Base-by-base conservation (phyloP, 2,329 filamentous ascomycete genomes). In the Clonostachys byssicola region DNA sequence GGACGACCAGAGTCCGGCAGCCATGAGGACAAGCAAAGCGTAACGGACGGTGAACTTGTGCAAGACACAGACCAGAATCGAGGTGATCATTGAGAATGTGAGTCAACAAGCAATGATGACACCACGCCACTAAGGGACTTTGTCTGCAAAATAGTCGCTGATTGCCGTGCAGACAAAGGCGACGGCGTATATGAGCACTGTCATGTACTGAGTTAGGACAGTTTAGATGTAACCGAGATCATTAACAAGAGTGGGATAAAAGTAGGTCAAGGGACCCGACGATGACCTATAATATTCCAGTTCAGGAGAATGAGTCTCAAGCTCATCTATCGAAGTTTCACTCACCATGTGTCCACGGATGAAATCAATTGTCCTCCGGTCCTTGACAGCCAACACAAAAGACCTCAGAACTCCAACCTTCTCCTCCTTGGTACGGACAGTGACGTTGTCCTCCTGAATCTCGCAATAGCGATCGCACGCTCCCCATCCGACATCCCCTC, bases 371-470 rank as follows among this genome's bases (percentile, higher is more conserved):
- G 59, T 52, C 5, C 53, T 42, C 33, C 50, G 49, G 45, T 63
- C 59, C 14, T 51, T 56, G 12, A 54, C 43, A 5, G 58, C 58
- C 54, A 60, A 54, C 46, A 56, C 57, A 48, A 60, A 52, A 18
- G 52, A 56, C n/a, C 47, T 39, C 44, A 44, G 40, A 8, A 49
- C 52, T n/a, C 47, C 52, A 40, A 55, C 52, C 7, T 59, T 51
- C 9, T 54, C 49, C 16, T 52, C 48, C 12, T 83, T 80, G 56
- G 85, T 73, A 13, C 82, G 4, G 81, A 79, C 83, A 2, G 78
- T 73, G 61, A 91, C 82, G 20, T 84, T 77, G 58, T 86, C 83
- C 56, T 83, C 80, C 54, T 82, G 75, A 86, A 64, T 14, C 83
- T 65, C 79, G 80, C 85, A 13, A 73, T 65, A 4, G 81, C 83